Evolutionary conservation across 106 monocot genomes (phyloP).

Genomic region (Ottelia alismoides): DNA sequence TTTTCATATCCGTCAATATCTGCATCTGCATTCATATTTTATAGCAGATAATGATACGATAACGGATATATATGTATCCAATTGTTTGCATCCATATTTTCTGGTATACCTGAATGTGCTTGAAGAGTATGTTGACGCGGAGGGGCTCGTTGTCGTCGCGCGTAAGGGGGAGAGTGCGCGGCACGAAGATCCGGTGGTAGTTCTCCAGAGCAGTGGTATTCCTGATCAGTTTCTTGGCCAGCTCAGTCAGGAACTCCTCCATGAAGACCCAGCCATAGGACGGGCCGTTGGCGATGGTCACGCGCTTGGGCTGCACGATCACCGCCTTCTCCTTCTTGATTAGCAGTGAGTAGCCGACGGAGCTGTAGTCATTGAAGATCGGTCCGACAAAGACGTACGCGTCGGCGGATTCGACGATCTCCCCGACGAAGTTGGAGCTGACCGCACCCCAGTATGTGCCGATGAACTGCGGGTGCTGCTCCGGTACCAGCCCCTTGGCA

Average conservation of each 20-base stretch:
- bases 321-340: conserved; percentile 33
- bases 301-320: conserved; percentile 24
- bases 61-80: too few relatives aligned
- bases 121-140: conserved; percentile 36
- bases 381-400: too few relatives aligned
- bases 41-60: too few relatives aligned
- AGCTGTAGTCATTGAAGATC: too few relatives aligned
- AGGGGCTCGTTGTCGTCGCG: conserved; percentile 19
- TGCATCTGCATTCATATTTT: too few relatives aligned
- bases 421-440: too few relatives aligned
- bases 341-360: conserved; percentile 29
- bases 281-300: conserved; percentile 25
- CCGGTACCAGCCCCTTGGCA: too few relatives aligned
- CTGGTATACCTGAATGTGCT: conserved; percentile 26
- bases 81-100: too few relatives aligned
- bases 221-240: conserved; percentile 20
- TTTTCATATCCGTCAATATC: too few relatives aligned
- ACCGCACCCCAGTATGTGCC: too few relatives aligned
- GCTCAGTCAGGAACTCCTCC: conserved; percentile 22
- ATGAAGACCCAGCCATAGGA: conserved; percentile 40
- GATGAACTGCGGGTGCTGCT: too few relatives aligned
- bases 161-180: conserved; percentile 13
- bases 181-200: conserved; percentile 25
- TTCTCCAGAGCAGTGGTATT: conserved; percentile 37
- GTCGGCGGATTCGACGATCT: too few relatives aligned